Evolutionary conservation across 129 eudicot species (phyloP), one percentile per base, ranked within the genome.

Genomic region (Erigeron canadensis): DNA sequence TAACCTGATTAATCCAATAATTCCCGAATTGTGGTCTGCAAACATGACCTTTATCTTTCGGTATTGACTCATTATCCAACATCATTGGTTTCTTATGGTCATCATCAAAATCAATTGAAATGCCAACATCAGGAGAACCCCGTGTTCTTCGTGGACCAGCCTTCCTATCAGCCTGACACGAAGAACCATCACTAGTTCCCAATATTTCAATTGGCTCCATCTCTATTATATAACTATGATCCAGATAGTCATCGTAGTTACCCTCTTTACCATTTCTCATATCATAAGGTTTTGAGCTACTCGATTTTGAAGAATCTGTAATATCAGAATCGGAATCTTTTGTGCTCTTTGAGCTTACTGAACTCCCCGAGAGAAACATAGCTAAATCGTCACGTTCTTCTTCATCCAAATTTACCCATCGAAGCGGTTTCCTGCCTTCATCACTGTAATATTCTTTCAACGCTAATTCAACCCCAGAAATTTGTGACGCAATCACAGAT

Each of bases 331-430:
- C 69, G 11, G 76, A 80, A 72, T 75, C 73, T 10, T 73, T 80
- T 22, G 75, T 55, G 65, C 67, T 78, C 71, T 67, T 75, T 61
- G 89, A 71, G 56, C 79, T 74, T 22, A 28, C 72, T 5, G 82
- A 39, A 73, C 80, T 75, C 66, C 96, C 95, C 5, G 95, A 87
- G 37, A 93, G 90, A 63, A 93, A 93, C 84, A 81, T 75, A 65
- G 98, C 98, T 54, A 93, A 80, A 74, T 93, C 98, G 48, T 93
- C 91, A 7, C 95, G 82, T 79, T 93, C 98, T 73, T 79, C 79
- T 80, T 89, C 96, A 65, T 93, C 86, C 68, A 93, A 84, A 75
- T 93, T 76, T 34, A 93, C 96, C 98, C 98, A 93, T 55, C 84
- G 88, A 71, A 93, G 82, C 13, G 88, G 95, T 62, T 83, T 80